A percentile compares a stretch with the other conserved stretches of the same genome.
phyloP scores from a whole-genome alignment of 139 green algal genomes.

The Closterium sp. region DNA sequence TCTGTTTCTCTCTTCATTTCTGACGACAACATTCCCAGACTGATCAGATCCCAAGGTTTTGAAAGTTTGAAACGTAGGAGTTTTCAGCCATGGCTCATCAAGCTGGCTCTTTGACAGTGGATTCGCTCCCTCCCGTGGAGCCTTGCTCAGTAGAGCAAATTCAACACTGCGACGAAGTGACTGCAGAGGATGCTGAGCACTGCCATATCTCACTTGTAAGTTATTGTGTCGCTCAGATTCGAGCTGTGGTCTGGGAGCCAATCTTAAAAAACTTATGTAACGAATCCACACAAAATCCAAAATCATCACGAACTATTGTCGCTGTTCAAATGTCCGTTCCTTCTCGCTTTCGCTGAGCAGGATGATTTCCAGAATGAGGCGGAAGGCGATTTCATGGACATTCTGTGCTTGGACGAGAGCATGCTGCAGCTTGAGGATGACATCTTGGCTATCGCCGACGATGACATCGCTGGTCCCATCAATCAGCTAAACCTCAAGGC shows the following conservation, averaged over 20 bases:
- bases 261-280: neutral
- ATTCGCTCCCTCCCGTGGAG: neutral
- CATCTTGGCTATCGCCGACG: neutral
- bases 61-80: neutral
- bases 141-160: neutral
- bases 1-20: neutral
- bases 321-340: neutral
- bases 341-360: neutral
- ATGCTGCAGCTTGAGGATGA: neutral
- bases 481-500: neutral
- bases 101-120: neutral
- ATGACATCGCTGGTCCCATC: neutral
- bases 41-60: neutral
- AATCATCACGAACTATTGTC: no score
- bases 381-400: neutral
- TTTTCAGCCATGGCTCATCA: neutral
- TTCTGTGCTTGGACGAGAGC: neutral
- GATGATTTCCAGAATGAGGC: neutral
- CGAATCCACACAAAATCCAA: neutral
- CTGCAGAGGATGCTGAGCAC: neutral
- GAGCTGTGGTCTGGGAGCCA: neutral
- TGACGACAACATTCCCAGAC: neutral
- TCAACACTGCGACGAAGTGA: neutral
- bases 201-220: neutral
- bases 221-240: neutral